These are phyloP conservation scores for Xanthoceras sorbifolium DNA, from an alignment of 345 rosid species.

Conservation along the genomic window DNA sequence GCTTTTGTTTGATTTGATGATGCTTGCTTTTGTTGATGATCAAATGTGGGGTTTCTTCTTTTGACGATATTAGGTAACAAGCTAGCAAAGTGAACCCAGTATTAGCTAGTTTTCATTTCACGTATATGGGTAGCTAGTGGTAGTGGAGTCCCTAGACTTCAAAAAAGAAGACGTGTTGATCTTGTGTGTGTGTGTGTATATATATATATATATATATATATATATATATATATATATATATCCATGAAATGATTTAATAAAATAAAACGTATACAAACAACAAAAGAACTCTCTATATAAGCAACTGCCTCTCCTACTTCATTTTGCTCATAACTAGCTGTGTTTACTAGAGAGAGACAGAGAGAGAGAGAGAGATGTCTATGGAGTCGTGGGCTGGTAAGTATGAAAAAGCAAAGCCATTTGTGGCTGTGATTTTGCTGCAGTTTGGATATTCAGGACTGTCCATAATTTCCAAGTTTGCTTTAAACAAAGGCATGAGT, in stretches of 20 bases:
- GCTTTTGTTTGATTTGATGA: background rate
- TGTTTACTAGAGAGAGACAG: background rate
- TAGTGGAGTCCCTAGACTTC: constrained; percentile 42
- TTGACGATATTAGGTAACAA: background rate
- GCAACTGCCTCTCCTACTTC: background rate
- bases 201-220: background rate
- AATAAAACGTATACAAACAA: no score
- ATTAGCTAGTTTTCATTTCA: background rate
- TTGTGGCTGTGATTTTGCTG: constrained; percentile 48
- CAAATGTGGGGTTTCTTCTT: background rate
- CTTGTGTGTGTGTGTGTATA: no score
- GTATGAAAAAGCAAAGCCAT: constrained; percentile 42
- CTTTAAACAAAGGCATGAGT: constrained; percentile 63
- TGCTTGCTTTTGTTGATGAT: background rate
- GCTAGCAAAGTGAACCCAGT: background rate
- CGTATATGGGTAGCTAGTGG: background rate
- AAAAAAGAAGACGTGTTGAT: constrained; percentile 21
- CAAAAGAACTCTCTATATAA: constrained; percentile 17
- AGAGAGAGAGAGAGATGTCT: background rate
- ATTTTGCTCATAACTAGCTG: constrained; percentile 1
- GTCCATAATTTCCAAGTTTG: constrained; percentile 54
- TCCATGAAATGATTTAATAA: background rate
- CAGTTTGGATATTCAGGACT: constrained; percentile 64
- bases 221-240: background rate
- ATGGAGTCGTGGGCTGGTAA: background rate